Conservation (phyloP, 768 basidiomycete genomes). For the Amanita rubescens region DNA sequence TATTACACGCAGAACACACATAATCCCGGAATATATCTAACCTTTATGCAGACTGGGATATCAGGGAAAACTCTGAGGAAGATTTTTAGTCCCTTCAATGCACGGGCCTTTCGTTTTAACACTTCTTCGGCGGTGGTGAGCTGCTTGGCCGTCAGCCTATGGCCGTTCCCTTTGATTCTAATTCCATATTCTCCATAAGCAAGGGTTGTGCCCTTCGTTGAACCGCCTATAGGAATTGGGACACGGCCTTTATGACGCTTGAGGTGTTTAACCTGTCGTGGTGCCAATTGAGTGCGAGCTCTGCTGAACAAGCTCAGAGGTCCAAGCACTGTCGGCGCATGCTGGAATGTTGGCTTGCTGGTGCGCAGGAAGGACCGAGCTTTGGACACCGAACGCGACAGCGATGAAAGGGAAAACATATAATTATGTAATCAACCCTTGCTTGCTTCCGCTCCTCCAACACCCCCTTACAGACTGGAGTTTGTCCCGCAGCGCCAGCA, state of each 20-base stretch:
- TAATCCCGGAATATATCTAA: constrained; percentile 21
- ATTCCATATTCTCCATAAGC: constrained; percentile 92
- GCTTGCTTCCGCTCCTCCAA: not conserved
- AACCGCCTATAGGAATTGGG: constrained; percentile 83
- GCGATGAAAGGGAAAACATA: constrained; percentile 39
- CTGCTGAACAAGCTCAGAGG: constrained; percentile 34
- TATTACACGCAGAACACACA: not conserved
- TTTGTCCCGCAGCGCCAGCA: constrained; percentile 9
- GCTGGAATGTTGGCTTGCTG: constrained; percentile 14
- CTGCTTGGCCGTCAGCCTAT: constrained; percentile 83
- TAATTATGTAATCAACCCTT: constrained; percentile 5
- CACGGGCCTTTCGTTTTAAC: constrained; percentile 83
- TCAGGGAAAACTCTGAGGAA: constrained; percentile 92
- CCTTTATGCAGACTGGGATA: constrained; percentile 96
- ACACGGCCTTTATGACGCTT: constrained; percentile 89
- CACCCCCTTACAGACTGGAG: not conserved
- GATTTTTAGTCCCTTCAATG: constrained; percentile 82
- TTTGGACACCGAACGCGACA: constrained; percentile 18
- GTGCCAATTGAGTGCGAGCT: constrained; percentile 65
- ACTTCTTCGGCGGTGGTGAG: constrained; percentile 81
- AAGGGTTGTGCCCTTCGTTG: constrained; percentile 87
- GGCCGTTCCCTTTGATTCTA: constrained; percentile 75
- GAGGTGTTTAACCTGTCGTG: constrained; percentile 73
- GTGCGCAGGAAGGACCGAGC: constrained; percentile 11
- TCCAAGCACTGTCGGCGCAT: constrained; percentile 20